phyloP scores from a whole-genome alignment of 2,329 filamentous ascomycete genomes.

The Sordariomycetes sp. region DNA sequence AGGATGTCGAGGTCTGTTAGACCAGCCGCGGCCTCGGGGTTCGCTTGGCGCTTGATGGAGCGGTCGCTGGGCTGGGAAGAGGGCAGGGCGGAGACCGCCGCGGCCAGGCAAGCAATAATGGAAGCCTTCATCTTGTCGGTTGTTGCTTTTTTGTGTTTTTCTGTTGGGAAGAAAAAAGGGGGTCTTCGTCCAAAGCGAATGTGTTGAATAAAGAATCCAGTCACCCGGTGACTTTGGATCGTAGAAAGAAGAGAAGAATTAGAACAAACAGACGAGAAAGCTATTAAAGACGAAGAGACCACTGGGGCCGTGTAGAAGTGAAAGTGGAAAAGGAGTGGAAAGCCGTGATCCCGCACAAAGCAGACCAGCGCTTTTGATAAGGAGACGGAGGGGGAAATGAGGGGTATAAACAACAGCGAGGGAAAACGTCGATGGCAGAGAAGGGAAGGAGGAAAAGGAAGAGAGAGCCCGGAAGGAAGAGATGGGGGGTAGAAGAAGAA shows the following conservation, averaged over 20 bases:
- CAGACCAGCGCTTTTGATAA: constrained; percentile 38
- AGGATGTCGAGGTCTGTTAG: constrained; percentile 44
- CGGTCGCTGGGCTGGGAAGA: constrained; percentile 27
- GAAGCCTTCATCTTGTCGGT: constrained; percentile 28
- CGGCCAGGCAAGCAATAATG: constrained; percentile 30
- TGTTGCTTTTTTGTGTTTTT: constrained; percentile 11
- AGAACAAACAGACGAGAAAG: constrained; percentile 12
- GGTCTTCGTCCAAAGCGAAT: constrained; percentile 1
- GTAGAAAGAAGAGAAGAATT: constrained; percentile 13
- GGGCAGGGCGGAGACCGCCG: constrained; percentile 36
- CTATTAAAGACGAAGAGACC: neutral
- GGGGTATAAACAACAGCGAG: constrained; percentile 11
- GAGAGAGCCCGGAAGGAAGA: constrained; percentile 2
- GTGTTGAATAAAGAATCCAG: constrained; percentile 3
- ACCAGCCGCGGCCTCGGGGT: constrained; percentile 31
- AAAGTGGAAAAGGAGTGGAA: constrained; percentile 17
- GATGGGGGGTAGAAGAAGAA: constrained; percentile 4
- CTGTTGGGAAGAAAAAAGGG: neutral
- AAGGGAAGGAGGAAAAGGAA: constrained; percentile 10
- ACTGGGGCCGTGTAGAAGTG: constrained; percentile 3
- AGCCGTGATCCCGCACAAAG: constrained; percentile 25
- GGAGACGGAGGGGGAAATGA: constrained; percentile 19
- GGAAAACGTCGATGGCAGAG: constrained; percentile 10
- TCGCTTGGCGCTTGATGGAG: constrained; percentile 38
- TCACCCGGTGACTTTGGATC: constrained; percentile 1